phyloP scores from a whole-genome alignment of 129 eudicot genomes.

The Silybum marianum region DNA sequence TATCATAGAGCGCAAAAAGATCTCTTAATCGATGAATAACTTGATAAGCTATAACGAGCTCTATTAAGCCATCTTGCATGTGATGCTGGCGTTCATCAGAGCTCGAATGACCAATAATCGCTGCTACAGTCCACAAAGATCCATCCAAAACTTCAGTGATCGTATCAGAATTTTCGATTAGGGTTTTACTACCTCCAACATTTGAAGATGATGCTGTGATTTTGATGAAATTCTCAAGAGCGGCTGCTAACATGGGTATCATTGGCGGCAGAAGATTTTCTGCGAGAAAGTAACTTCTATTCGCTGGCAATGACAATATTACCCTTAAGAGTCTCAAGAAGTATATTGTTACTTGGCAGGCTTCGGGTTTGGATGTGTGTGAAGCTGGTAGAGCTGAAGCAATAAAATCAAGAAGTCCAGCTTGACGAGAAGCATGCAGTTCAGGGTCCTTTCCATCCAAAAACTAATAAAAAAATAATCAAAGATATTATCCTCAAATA shows the following conservation, averaged over 20 bases:
- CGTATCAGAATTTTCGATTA: slow-evolving; percentile 59
- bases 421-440: slow-evolving; percentile 92
- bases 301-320: slow-evolving; percentile 61
- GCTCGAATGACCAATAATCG: slow-evolving; percentile 66
- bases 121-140: slow-evolving; percentile 73
- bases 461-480: slow-evolving; percentile 48
- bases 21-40: slow-evolving; percentile 85
- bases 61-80: slow-evolving; percentile 88
- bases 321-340: slow-evolving; percentile 78
- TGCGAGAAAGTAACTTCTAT: slow-evolving; percentile 80
- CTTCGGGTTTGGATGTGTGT: slow-evolving; percentile 94
- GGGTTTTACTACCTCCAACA: slow-evolving; percentile 51
- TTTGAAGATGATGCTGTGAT: slow-evolving; percentile 72
- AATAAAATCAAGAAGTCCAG: slow-evolving; percentile 90
- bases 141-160: slow-evolving; percentile 85
- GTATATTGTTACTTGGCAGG: slow-evolving; percentile 85
- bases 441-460: slow-evolving; percentile 91
- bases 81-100: slow-evolving; percentile 68
- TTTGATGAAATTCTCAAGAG: slow-evolving; percentile 85
- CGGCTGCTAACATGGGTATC: slow-evolving; percentile 90
- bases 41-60: slow-evolving; percentile 86
- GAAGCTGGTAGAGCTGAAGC: slow-evolving; percentile 98
- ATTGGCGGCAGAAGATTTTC: slow-evolving; percentile 89
- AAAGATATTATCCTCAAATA: slow-evolving; percentile 8
- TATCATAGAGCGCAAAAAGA: slow-evolving; percentile 91